Evolutionary conservation across 169 alveolate genomes (phyloP).

Genomic region (Plasmodium gaboni): DNA sequence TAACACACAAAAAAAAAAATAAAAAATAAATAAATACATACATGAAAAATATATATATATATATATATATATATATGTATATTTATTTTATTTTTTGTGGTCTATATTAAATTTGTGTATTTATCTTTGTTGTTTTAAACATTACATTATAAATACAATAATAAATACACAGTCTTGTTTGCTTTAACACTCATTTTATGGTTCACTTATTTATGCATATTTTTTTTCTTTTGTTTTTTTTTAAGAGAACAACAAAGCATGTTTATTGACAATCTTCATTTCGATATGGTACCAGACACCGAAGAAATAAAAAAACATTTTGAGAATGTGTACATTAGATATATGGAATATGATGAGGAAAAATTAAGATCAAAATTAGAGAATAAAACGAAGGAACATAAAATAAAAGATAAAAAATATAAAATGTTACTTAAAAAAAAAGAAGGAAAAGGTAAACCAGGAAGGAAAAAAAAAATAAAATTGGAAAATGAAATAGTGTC

Average conservation of each 20-base stretch:
- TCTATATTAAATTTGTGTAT: background rate
- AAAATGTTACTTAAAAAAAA: constrained; percentile 4
- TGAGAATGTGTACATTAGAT: constrained; percentile 47
- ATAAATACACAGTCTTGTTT: background rate
- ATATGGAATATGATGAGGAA: constrained; percentile 51
- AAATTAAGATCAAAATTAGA: constrained; percentile 6
- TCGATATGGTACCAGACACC: constrained; percentile 68
- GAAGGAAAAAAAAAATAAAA: constrained; percentile 30
- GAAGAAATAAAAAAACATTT: constrained; percentile 40
- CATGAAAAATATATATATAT: too few relatives aligned
- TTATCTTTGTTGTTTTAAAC: background rate
- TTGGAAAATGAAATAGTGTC: constrained; percentile 15
- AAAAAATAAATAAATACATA: background rate
- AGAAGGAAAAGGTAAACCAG: constrained; percentile 32
- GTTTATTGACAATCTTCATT: constrained; percentile 48
- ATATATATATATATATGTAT: too few relatives aligned
- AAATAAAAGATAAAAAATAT: constrained; percentile 24
- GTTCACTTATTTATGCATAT: background rate
- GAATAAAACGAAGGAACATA: background rate
- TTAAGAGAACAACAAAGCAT: constrained; percentile 37
- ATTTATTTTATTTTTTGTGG: background rate
- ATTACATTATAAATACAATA: background rate
- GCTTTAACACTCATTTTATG: background rate
- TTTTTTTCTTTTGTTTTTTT: constrained; percentile 10
- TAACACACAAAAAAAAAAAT: background rate